Conservation (phyloP, 1,284 basidiomycete genomes). For the Moesziomyces antarcticus region DNA sequence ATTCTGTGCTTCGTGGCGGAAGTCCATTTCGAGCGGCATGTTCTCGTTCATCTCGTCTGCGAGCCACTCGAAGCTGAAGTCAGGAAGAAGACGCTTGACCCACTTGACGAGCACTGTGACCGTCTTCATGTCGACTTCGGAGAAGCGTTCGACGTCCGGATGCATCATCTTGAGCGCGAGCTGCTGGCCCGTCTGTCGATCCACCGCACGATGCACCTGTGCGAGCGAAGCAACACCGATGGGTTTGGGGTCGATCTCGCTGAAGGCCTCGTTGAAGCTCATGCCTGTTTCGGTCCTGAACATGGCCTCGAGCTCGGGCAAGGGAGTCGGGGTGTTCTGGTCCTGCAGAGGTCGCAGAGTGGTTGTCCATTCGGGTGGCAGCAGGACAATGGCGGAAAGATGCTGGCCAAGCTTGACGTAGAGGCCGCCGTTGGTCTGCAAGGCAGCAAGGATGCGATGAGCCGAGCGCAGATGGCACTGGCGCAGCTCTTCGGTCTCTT, state of each 20-base stretch:
- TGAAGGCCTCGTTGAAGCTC: constrained; percentile 67
- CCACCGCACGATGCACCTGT: constrained; percentile 89
- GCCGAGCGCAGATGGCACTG: constrained; percentile 66
- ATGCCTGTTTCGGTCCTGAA: constrained; percentile 65
- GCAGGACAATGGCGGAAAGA: constrained; percentile 75
- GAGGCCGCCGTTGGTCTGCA: constrained; percentile 81
- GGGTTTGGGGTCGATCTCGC: constrained; percentile 86
- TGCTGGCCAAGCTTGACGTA: constrained; percentile 82
- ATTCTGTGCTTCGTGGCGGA: constrained; percentile 87
- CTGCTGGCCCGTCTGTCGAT: constrained; percentile 71
- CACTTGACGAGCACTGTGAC: constrained; percentile 74
- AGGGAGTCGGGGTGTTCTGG: constrained; percentile 65
- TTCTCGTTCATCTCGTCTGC: constrained; percentile 71
- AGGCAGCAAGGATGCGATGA: constrained; percentile 58
- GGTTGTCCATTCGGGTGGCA: constrained; percentile 80
- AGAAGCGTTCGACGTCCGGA: constrained; percentile 92
- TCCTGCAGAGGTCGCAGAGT: constrained; percentile 73
- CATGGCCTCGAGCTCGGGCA: constrained; percentile 65
- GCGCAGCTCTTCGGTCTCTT: constrained; percentile 55
- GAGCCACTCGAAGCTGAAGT: constrained; percentile 76
- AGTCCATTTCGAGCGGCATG: constrained; percentile 94
- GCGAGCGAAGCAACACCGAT: constrained; percentile 93
- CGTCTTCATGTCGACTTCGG: constrained; percentile 80
- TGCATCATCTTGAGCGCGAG: constrained; percentile 99
- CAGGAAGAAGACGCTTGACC: constrained; percentile 83